These are phyloP conservation scores for Paulownia fortunei DNA, from an alignment of 257 asterid genomes.

Conservation along the genomic window DNA sequence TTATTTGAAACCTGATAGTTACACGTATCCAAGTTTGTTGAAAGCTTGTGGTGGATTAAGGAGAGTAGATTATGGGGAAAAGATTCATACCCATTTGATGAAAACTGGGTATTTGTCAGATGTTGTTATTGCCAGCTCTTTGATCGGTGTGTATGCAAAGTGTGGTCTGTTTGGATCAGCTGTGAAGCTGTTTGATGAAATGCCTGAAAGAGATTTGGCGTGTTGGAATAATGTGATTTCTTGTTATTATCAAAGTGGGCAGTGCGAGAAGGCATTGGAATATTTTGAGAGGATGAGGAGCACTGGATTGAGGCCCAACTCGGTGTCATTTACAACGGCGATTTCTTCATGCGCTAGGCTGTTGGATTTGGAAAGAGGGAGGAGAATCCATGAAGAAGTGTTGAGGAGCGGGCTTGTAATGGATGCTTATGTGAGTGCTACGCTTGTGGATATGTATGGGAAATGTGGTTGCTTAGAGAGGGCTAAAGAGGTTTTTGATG, in stretches of 20 bases:
- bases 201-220: constrained; percentile 70
- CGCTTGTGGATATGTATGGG: constrained; percentile 89
- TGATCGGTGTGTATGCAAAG: constrained; percentile 62
- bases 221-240: constrained; percentile 81
- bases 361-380: constrained; percentile 63
- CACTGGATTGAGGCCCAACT: constrained; percentile 58
- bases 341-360: constrained; percentile 75
- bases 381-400: constrained; percentile 59
- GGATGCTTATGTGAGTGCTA: constrained; percentile 65
- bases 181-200: constrained; percentile 71
- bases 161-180: constrained; percentile 57
- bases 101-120: constrained; percentile 65
- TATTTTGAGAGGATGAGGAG: constrained; percentile 68
- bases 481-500: constrained; percentile 67
- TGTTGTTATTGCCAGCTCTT: constrained; percentile 69
- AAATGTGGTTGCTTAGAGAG: constrained; percentile 66
- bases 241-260: constrained; percentile 73
- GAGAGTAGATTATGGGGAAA: constrained; percentile 54
- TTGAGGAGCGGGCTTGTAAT: constrained; percentile 42
- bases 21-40: constrained; percentile 76
- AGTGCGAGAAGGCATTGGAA: constrained; percentile 66
- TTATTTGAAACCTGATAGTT: constrained; percentile 62
- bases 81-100: constrained; percentile 56
- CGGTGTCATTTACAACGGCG: constrained; percentile 70
- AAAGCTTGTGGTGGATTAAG: constrained; percentile 75